Conservation (phyloP, 495 filamentous ascomycete species). For the Parathielavia appendiculata region DNA sequence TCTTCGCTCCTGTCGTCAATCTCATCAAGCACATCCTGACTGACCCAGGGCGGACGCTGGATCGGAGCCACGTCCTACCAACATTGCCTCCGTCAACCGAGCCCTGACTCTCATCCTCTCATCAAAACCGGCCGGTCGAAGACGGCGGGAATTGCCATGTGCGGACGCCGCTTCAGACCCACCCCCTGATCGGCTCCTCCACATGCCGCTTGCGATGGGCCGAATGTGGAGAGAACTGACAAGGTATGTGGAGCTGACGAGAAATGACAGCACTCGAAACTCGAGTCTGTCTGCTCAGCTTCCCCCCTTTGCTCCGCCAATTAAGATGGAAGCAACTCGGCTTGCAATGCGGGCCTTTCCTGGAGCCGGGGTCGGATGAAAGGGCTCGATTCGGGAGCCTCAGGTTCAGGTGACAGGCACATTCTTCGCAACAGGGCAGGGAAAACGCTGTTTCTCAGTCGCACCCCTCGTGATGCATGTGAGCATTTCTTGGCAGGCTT, state of each 20-base stretch:
- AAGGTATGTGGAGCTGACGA: neutral
- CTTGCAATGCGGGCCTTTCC: neutral
- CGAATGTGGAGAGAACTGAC: neutral
- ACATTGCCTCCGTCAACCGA: conserved; percentile 3
- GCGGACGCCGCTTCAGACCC: conserved; percentile 3
- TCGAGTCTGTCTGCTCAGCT: neutral
- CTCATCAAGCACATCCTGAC: neutral
- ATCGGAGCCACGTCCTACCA: conserved; percentile 2
- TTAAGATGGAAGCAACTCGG: neutral
- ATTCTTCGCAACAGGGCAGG: neutral
- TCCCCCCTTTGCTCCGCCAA: neutral
- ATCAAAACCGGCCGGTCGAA: conserved; percentile 5
- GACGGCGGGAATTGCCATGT: conserved; percentile 7
- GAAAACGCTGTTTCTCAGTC: neutral
- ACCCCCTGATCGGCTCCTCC: conserved; percentile 11
- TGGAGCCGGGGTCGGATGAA: conserved; percentile 24
- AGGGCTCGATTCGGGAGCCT: conserved; percentile 22
- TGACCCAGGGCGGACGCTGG: neutral
- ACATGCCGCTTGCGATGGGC: conserved; percentile 1
- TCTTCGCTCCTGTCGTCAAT: neutral
- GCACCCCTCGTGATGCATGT: conserved; percentile 15
- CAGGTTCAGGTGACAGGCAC: conserved; percentile 9
- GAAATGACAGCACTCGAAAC: conserved; percentile 4
- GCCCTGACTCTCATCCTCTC: conserved; percentile 8
- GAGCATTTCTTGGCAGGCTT: conserved; percentile 4